Evolutionary conservation across 257 asterid species (phyloP).

Genomic region (Gardenia jasminoides): DNA sequence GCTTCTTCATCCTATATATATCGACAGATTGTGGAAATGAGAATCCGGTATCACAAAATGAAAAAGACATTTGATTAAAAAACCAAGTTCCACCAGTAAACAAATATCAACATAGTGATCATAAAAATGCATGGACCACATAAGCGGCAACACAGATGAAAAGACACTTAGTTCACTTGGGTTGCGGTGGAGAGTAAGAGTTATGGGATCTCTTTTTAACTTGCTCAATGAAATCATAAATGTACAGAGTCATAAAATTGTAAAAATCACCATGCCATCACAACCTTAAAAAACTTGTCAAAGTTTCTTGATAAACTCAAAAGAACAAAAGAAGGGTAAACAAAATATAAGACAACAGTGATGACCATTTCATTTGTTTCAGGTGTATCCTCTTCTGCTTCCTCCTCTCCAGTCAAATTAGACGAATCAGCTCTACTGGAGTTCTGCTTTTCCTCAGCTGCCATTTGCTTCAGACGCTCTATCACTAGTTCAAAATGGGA

Average conservation of each 20-base stretch:
- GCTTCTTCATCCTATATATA: conserved; percentile 43
- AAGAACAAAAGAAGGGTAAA: neutral
- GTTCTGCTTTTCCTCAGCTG: conserved; percentile 46
- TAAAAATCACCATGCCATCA: neutral
- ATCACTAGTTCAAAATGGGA: conserved; percentile 56
- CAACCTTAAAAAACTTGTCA: neutral
- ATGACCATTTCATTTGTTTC: conserved; percentile 36
- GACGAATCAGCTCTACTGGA: conserved; percentile 34
- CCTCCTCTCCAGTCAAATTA: conserved; percentile 45
- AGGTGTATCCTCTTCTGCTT: conserved; percentile 37
- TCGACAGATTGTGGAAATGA: neutral
- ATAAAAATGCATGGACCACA: neutral
- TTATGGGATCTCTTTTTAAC: neutral
- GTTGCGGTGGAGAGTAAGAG: neutral
- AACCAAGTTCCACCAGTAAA: neutral
- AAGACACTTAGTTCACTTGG: neutral
- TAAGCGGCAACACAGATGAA: neutral
- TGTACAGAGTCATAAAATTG: too few species aligned
- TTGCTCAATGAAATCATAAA: neutral
- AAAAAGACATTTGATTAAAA: neutral
- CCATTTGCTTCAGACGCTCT: conserved; percentile 46
- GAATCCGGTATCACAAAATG: conserved; percentile 6
- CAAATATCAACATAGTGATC: too few species aligned
- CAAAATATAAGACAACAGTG: conserved; percentile 9
- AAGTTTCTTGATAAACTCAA: neutral